Percentiles rank a stretch among this genome's conserved stretches.
phyloP scores from a whole-genome alignment of 192 early-diverging fungal genomes.

The Podila epigama region DNA sequence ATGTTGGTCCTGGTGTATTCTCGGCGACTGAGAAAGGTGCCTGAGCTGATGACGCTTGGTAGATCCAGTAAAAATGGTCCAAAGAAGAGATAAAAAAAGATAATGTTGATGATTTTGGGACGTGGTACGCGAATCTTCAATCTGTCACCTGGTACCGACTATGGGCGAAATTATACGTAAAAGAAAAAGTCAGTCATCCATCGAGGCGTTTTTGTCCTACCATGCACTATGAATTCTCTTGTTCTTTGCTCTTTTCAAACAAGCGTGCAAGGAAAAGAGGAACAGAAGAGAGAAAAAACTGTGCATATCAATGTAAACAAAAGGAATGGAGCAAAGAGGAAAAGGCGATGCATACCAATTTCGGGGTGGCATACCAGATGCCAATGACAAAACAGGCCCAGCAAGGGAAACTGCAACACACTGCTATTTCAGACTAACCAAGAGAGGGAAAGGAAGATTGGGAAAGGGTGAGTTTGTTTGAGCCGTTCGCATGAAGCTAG shows the following conservation, averaged over 20 bases:
- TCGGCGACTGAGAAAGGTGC: slow-evolving; percentile 36
- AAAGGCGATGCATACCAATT: slow-evolving; percentile 23
- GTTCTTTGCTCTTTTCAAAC: too few species aligned
- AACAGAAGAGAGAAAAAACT: not conserved
- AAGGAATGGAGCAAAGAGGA: not conserved
- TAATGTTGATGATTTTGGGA: slow-evolving; percentile 28
- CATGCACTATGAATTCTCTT: too few species aligned
- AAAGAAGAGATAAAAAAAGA: slow-evolving; percentile 37
- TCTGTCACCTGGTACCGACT: slow-evolving; percentile 32
- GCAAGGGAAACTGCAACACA: slow-evolving; percentile 48
- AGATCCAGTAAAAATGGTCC: slow-evolving; percentile 43
- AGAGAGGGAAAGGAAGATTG: not conserved
- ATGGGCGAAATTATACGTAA: not conserved
- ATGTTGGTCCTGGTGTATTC: slow-evolving; percentile 40
- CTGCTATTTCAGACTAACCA: slow-evolving; percentile 39
- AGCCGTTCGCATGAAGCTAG: not conserved
- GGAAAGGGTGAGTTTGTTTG: not conserved
- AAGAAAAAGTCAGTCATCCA: not conserved
- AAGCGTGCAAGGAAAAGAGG: not conserved
- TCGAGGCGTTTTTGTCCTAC: not conserved
- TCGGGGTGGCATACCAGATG: slow-evolving; percentile 46
- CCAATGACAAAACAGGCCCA: slow-evolving; percentile 50
- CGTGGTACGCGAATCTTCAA: slow-evolving; percentile 29
- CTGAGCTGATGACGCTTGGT: slow-evolving; percentile 47
- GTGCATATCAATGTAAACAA: not conserved